Evolutionary conservation across 2,329 filamentous ascomycete genomes (phyloP).

Genomic region (Phoma sp.): DNA sequence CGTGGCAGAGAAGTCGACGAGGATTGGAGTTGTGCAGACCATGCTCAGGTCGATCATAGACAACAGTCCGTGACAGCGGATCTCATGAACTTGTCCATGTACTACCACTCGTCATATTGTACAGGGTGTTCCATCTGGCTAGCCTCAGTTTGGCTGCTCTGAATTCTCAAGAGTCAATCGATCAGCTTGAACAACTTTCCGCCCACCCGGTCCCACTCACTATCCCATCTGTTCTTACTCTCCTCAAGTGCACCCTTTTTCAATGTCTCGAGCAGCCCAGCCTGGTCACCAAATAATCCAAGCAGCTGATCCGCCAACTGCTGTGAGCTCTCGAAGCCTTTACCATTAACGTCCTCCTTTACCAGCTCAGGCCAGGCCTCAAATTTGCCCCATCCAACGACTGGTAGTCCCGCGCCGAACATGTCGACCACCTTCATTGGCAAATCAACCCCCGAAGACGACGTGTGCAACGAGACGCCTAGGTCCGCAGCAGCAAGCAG

Average conservation of each 20-base stretch:
- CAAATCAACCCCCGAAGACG: conserved; percentile 91
- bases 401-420: conserved; percentile 93
- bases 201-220: conserved; percentile 88
- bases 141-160: no score
- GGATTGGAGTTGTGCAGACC: no score
- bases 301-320: conserved; percentile 70
- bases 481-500: conserved; percentile 87
- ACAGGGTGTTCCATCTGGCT: no score
- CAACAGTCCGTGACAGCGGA: no score
- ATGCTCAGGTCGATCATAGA: no score
- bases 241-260: conserved; percentile 76
- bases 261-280: conserved; percentile 66
- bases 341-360: conserved; percentile 83
- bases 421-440: conserved; percentile 99
- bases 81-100: no score
- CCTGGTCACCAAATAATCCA: conserved; percentile 65
- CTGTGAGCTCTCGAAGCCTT: conserved; percentile 77
- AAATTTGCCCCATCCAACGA: conserved; percentile 84
- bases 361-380: conserved; percentile 93
- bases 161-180: background rate
- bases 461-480: conserved; percentile 90
- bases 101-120: no score
- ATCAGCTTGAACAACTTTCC: conserved; percentile 66
- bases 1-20: no score
- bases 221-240: conserved; percentile 82